Conservation (phyloP, 495 filamentous ascomycete species). For the Penicillium daleae region DNA sequence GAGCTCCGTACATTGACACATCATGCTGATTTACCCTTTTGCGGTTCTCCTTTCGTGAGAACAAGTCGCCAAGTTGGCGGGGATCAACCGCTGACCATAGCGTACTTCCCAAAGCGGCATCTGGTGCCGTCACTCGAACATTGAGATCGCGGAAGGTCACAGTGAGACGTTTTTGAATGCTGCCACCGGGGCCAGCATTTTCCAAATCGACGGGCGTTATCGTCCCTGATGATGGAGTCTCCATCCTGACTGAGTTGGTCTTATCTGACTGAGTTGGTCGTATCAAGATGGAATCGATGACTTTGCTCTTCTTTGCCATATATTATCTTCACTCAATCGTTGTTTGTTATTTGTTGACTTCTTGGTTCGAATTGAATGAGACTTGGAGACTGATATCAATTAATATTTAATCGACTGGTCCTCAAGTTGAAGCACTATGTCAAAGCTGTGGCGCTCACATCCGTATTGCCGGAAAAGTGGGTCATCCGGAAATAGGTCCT, state of each 20-base stretch:
- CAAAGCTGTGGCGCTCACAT: constrained; percentile 15
- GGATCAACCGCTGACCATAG: constrained; percentile 42
- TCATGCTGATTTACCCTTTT: constrained; percentile 33
- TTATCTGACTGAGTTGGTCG: neutral
- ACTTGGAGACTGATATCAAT: neutral
- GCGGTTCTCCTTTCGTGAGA: constrained; percentile 20
- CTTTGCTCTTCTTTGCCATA: neutral
- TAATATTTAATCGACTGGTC: neutral
- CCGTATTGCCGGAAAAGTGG: constrained; percentile 26
- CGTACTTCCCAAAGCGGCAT: constrained; percentile 45
- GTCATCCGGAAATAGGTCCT: neutral
- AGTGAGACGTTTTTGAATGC: constrained; percentile 39
- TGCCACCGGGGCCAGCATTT: constrained; percentile 10
- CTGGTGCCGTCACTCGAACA: constrained; percentile 44
- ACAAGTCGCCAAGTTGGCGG: constrained; percentile 30
- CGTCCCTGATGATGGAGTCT: constrained; percentile 42
- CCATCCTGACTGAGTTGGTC: constrained; percentile 23
- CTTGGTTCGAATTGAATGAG: neutral
- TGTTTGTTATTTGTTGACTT: neutral
- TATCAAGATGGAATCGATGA: neutral
- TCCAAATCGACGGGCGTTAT: constrained; percentile 38
- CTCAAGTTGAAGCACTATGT: neutral
- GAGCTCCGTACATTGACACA: neutral
- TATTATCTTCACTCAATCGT: neutral
- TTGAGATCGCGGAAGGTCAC: constrained; percentile 44